Evolutionary conservation across 106 monocot species (phyloP), one percentile per base, ranked within the genome.

Genomic region (Allium cepa): DNA sequence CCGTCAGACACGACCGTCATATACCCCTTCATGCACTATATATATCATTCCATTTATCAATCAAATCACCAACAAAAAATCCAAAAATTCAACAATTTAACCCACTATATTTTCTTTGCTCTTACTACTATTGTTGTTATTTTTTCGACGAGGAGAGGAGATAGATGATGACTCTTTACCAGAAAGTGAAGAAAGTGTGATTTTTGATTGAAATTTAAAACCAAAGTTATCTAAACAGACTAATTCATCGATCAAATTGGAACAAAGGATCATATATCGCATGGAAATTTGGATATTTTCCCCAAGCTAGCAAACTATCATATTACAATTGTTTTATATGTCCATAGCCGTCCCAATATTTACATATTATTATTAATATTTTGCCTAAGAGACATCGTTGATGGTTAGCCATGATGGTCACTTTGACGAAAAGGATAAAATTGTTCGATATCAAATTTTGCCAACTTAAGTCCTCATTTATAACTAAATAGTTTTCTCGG

Each of bases 351-450:
- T 22, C 97, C 97, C 86, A 90, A 36, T 89, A 97, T 76, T 87
- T 97, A 58, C 78, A 84, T 50, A 69, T 85, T 1, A 92, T 92
- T 12, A 69, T 92, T 4, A 53, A 69, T 22, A 97, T 84, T 51
- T 78, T 97, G 67, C 84, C 92, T 74, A 80, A 8, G 97, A 92
- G 71, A 87, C 97, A 7, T 57, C 89, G 78, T 82, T 97, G 59
- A 75, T 97, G 11, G 92, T 97, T 48, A 97, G 97, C 76, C 97
- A 97, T 70, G 97, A 97, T 53, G 97, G 97, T 9, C 92, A 79
- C 73, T 92, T 87, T 28, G 13, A 69, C 14, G 92, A 90, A 78
- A 97, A 92, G 97, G 97, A 97, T 71, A 71, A 51, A 47, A 89
- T 92, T 56, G 77, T 97, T 46, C 86, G 79, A 72, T 9, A 81